Percentiles rank a stretch among this genome's conserved stretches.
phyloP scores from a whole-genome alignment of 2,329 filamentous ascomycete species.

The Parafenestella ontariensis region DNA sequence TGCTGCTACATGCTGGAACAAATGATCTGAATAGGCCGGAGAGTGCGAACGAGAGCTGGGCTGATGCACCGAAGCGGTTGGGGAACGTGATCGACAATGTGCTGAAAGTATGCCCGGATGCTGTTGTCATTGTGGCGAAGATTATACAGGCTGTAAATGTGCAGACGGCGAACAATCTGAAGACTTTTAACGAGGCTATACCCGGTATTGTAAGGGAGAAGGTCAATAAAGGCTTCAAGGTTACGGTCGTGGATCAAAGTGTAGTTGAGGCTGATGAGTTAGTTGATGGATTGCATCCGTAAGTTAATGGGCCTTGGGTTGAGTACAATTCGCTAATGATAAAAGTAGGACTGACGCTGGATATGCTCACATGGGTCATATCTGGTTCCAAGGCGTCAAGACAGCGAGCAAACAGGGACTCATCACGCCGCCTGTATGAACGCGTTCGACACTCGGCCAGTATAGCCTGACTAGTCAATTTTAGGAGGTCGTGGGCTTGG shows the following conservation, averaged over 20 bases:
- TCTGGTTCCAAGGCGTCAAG: conserved; percentile 30
- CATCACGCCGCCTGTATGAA: conserved; percentile 18
- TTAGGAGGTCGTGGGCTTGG: background rate
- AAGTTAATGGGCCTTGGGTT: conserved; percentile 5
- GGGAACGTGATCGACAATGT: conserved; percentile 43
- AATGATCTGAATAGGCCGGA: conserved; percentile 25
- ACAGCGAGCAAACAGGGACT: conserved; percentile 4
- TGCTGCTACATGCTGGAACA: conserved; percentile 34
- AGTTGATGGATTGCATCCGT: conserved; percentile 39
- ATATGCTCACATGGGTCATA: conserved; percentile 38
- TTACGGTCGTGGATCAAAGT: conserved; percentile 35
- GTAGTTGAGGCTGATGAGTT: conserved; percentile 24
- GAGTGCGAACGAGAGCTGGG: conserved; percentile 19
- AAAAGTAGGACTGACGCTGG: conserved; percentile 29
- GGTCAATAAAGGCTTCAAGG: conserved; percentile 26
- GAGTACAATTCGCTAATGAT: conserved; percentile 1
- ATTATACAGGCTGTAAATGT: conserved; percentile 35
- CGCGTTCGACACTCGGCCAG: background rate
- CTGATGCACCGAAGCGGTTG: conserved; percentile 43
- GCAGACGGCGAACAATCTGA: conserved; percentile 18
- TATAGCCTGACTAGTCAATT: background rate
- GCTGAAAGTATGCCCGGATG: conserved; percentile 34
- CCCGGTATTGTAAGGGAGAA: conserved; percentile 26
- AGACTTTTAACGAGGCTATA: conserved; percentile 33
- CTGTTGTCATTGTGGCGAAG: conserved; percentile 48